Evolutionary conservation across 1,139 yeast genomes (phyloP), one percentile per base, ranked within the genome.

Genomic region (Kluyveromyces marxianus): DNA sequence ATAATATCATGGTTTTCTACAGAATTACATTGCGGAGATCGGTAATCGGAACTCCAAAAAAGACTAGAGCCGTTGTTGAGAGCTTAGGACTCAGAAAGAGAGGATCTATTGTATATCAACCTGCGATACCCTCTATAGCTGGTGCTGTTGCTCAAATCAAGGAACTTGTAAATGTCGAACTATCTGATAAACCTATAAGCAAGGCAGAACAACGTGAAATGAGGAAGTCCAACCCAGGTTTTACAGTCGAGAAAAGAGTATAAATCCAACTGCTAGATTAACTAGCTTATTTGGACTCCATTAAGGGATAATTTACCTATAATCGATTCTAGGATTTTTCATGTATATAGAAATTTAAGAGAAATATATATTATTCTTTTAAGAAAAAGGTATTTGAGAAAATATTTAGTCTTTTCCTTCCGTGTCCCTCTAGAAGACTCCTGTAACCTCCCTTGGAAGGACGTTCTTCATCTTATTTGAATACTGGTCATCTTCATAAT

Each of bases 141-240:
- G 96, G 95, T 62, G 82, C 83, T 69, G 75, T 92, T 49, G 79
- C 88, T 42, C 73, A 77, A 50, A 87, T 92, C 46, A 92, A 92
- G 66, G 97, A 92, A 65, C 71, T 92, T 48, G 92, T 92, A n/a
- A 77, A 77, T 48, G 94, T 92, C 30, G 94, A 89, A 56, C 70
- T 89, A 38, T 82, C 84, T 6, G 81, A 81, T 40, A 68, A 72
- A 35, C 67, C 65, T 27, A 66, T 77, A 56, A 65, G 78, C 2
- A 73, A 70, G 42, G 63, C 66, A n/a, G 71, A 83, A 56, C 70
- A 81, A 60, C 71, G 81, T 47, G 60, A 59, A n/a, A 71, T 70
- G 39, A 76, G 90, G 66, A 82, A 77, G 61, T 54, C 63, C 1
- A 74, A 75, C 42, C 79, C 87, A 8, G 95, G 95, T 0, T 83